Base-by-base conservation (phyloP, 2,329 filamentous ascomycete species). In the Pseudogymnoascus sp. region DNA sequence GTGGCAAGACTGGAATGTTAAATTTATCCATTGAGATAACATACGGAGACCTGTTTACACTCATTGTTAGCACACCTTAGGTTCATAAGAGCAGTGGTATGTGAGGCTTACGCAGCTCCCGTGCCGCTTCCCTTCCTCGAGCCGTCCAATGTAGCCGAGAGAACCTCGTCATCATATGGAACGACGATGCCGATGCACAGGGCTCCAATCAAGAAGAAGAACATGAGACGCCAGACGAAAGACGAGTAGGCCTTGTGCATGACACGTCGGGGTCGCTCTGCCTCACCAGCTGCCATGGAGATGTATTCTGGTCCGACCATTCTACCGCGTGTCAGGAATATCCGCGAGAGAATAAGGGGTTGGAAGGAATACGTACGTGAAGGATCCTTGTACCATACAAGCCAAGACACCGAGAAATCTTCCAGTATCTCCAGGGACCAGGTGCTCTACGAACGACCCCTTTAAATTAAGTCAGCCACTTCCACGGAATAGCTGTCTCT, bases 361-460 rank as follows among this genome's bases (percentile, higher is more conserved):
- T 88, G 1, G 84, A 74, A 6, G 21, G 1, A n/a, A 45, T 65
- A 82, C 85, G 43, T 82, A 76, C 4, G 83, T 71, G 0, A 89
- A 89, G 66, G 91, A 92, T 35, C 87, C 89, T 35, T 89, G 89
- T 8, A 90, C 77, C 87, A 92, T 91, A 62, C 84, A 85, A 68
- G 92, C 79, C 69, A 92, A 87, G 16, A 89, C 90, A 74, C 87
- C 91, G 69, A 80, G 75, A 72, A 91, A 87, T 61, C 69, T 64
- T 2, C 52, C 62, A 23, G 59, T 61, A 35, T 58, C 39, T 3
- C 62, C 63, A 90, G 77, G 11, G 85, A 83, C 64, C 86, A 77
- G 67, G 88, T 88, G 35, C 31, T 60, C 61, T 11, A 62, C 60
- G 33, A 64, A 62, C 6, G 61, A 60, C 4, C 63, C 61, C 59